phyloP scores from a whole-genome alignment of 768 basidiomycete genomes.

The Artomyces pyxidatus region DNA sequence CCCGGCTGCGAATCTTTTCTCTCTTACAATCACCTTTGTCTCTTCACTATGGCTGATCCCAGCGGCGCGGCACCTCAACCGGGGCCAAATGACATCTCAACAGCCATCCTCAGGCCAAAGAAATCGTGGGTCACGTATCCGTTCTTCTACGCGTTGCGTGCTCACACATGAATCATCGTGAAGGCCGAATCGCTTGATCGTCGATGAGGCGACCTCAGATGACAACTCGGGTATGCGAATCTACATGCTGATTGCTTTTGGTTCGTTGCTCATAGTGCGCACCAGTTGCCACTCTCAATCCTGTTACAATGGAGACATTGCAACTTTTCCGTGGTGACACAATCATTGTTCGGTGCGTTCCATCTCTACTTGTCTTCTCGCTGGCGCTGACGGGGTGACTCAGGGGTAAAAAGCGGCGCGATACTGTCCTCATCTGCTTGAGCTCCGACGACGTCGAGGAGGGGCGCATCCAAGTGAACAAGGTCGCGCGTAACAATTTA shows the following conservation, averaged over 20 bases:
- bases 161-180: conserved; percentile 14
- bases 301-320: conserved; percentile 91
- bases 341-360: conserved; percentile 78
- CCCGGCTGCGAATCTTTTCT: neutral
- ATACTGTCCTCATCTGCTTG: conserved; percentile 95
- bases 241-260: neutral
- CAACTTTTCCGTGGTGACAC: conserved; percentile 96
- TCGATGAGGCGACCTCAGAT: conserved; percentile 89
- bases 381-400: too few species aligned
- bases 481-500: conserved; percentile 98
- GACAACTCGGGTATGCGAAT: conserved; percentile 80
- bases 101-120: conserved; percentile 94
- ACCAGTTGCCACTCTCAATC: conserved; percentile 88
- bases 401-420: conserved; percentile 95
- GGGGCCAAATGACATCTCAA: conserved; percentile 85
- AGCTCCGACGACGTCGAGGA: conserved; percentile 96
- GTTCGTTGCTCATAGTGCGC: conserved; percentile 1
- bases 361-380: too few species aligned
- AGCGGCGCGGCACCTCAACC: conserved; percentile 78
- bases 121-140: conserved; percentile 66
- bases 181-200: conserved; percentile 95
- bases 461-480: conserved; percentile 97
- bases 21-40: neutral
- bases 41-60: conserved; percentile 58
- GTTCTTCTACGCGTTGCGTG: conserved; percentile 13